Conservation (phyloP, 1,284 basidiomycete genomes). For the Laetiporus sulphureus region DNA sequence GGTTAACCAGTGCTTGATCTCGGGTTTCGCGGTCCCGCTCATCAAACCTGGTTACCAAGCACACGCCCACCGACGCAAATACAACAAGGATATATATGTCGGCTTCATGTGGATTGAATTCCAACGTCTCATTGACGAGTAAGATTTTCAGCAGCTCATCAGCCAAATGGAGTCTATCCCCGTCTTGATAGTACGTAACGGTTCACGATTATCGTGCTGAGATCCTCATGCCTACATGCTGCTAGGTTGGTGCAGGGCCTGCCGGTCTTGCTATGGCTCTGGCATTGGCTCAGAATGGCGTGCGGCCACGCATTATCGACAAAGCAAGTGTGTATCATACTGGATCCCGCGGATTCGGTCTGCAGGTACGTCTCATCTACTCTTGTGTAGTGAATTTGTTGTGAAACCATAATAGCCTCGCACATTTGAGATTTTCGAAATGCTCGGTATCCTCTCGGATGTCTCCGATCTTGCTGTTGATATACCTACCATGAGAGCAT, state of each 20-base stretch:
- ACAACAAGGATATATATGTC: too few relatives aligned
- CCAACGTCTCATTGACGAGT: too few relatives aligned
- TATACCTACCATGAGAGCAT: slow-evolving; percentile 1
- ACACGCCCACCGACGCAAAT: too few relatives aligned
- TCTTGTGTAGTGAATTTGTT: not conserved
- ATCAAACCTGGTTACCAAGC: too few relatives aligned
- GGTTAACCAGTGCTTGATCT: too few relatives aligned
- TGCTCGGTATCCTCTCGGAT: slow-evolving; percentile 10
- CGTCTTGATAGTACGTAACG: not conserved
- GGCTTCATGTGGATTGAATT: too few relatives aligned
- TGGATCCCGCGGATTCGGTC: slow-evolving; percentile 19
- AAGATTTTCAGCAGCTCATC: too few relatives aligned
- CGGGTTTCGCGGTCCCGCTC: too few relatives aligned
- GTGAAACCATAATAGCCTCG: slow-evolving; percentile 8
- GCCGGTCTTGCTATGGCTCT: slow-evolving; percentile 16
- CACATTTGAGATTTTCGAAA: slow-evolving; percentile 11
- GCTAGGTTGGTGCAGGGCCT: slow-evolving; percentile 18
- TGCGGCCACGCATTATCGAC: slow-evolving; percentile 28
- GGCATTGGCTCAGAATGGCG: slow-evolving; percentile 13
- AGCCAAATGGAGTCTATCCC: too few relatives aligned
- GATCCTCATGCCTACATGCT: not conserved
- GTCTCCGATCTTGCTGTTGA: not conserved
- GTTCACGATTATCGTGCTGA: not conserved
- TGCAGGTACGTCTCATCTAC: slow-evolving; percentile 17
- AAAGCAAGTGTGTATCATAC: slow-evolving; percentile 16